Evolutionary conservation across 139 green algal species (phyloP).

Genomic region (Dunaliella primolecta): DNA sequence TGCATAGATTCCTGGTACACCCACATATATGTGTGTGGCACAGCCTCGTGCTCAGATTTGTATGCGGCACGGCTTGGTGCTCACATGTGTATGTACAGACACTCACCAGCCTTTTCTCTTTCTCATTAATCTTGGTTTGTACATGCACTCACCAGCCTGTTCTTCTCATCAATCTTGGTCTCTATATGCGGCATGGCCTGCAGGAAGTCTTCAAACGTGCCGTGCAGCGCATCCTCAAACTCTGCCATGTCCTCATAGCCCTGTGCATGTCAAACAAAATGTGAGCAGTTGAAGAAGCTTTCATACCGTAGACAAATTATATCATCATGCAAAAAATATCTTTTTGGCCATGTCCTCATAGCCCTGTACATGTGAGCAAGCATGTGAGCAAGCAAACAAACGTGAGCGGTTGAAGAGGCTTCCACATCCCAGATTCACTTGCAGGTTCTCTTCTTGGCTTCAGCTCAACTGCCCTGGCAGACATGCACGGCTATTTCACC

Average conservation of each 20-base stretch:
- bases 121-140: conserved; percentile 40
- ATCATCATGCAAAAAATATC: too few species aligned
- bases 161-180: conserved; percentile 37
- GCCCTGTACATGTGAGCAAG: conserved; percentile 1
- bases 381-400: too few species aligned
- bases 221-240: conserved; percentile 68
- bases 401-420: neutral
- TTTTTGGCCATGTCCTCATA: conserved; percentile 70
- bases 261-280: neutral
- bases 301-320: too few species aligned
- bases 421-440: too few species aligned
- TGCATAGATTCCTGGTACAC: too few species aligned
- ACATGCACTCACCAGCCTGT: conserved; percentile 30
- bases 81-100: too few species aligned
- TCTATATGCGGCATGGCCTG: conserved; percentile 54
- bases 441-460: too few species aligned
- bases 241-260: conserved; percentile 68
- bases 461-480: too few species aligned
- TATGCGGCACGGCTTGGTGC: too few species aligned
- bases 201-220: conserved; percentile 58
- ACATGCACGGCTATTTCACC: too few species aligned
- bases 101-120: conserved; percentile 25
- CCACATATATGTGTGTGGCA: too few species aligned
- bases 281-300: neutral
- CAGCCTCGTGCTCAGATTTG: too few species aligned